Conservation (phyloP, 768 basidiomycete genomes). For the Crepidotus variabilis region DNA sequence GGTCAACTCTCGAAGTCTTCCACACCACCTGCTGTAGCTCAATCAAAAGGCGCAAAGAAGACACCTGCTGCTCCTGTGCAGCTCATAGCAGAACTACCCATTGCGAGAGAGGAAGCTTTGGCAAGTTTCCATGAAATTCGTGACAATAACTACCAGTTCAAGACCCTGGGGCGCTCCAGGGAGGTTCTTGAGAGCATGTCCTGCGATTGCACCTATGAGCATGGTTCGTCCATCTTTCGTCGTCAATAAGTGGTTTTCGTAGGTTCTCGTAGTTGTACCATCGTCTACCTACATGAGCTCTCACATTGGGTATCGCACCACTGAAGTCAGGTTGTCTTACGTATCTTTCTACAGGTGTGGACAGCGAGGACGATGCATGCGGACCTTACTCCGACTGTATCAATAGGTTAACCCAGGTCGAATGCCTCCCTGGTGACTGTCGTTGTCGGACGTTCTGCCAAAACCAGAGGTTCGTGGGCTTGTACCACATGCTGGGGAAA, state of each 20-base stretch:
- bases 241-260: constrained; percentile 3
- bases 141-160: constrained; percentile 85
- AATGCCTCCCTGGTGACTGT: constrained; percentile 91
- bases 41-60: constrained; percentile 30
- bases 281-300: constrained; percentile 10
- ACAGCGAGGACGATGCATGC: constrained; percentile 68
- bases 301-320: background rate
- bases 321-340: constrained; percentile 3
- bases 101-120: constrained; percentile 70
- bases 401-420: constrained; percentile 94
- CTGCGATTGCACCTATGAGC: constrained; percentile 87
- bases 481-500: constrained; percentile 4
- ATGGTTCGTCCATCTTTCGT: constrained; percentile 56
- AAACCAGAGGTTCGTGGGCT: constrained; percentile 79
- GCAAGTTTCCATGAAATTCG: constrained; percentile 69
- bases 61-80: constrained; percentile 41
- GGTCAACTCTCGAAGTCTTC: constrained; percentile 33
- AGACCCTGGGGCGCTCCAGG: constrained; percentile 79
- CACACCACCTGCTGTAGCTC: constrained; percentile 33
- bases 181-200: constrained; percentile 91
- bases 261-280: constrained; percentile 14
- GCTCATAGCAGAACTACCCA: constrained; percentile 78
- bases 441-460: constrained; percentile 77
- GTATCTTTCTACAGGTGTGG: constrained; percentile 44
- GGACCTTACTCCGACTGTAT: constrained; percentile 91